Conservation (phyloP, 108 stramenopile species). For the Fragilaria crotonensis region DNA sequence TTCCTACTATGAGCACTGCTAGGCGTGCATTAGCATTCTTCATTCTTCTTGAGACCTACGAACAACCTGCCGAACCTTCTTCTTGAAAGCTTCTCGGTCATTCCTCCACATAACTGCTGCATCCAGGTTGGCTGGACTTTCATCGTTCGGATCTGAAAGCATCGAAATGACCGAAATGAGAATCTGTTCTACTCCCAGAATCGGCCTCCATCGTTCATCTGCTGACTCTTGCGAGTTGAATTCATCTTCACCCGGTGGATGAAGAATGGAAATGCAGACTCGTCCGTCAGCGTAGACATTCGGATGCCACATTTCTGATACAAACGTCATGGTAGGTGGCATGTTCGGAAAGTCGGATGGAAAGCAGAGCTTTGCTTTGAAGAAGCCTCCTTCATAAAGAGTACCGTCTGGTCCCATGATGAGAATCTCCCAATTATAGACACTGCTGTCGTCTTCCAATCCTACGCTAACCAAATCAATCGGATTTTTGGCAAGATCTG, state of each 20-base stretch:
- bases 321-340: conserved; percentile 92
- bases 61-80: conserved; percentile 81
- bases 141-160: conserved; percentile 97
- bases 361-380: conserved; percentile 91
- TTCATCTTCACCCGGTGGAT: conserved; percentile 95
- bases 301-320: conserved; percentile 97
- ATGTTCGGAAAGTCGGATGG: conserved; percentile 95
- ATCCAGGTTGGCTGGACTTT: conserved; percentile 97
- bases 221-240: conserved; percentile 93
- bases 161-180: conserved; percentile 92
- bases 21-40: too few species aligned
- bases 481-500: conserved; percentile 84
- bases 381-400: conserved; percentile 94
- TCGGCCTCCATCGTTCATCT: conserved; percentile 98
- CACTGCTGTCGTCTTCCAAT: conserved; percentile 72
- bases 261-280: conserved; percentile 99
- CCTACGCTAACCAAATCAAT: conserved; percentile 88
- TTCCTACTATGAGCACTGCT: neutral
- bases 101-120: conserved; percentile 96
- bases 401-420: conserved; percentile 92
- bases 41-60: conserved; percentile 87
- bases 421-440: conserved; percentile 95
- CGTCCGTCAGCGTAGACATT: conserved; percentile 85
- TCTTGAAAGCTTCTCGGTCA: conserved; percentile 88
- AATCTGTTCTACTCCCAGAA: conserved; percentile 96